Evolutionary conservation across 2,329 filamentous ascomycete genomes (phyloP).

Genomic region (Neofusicoccum kwambonambiense): DNA sequence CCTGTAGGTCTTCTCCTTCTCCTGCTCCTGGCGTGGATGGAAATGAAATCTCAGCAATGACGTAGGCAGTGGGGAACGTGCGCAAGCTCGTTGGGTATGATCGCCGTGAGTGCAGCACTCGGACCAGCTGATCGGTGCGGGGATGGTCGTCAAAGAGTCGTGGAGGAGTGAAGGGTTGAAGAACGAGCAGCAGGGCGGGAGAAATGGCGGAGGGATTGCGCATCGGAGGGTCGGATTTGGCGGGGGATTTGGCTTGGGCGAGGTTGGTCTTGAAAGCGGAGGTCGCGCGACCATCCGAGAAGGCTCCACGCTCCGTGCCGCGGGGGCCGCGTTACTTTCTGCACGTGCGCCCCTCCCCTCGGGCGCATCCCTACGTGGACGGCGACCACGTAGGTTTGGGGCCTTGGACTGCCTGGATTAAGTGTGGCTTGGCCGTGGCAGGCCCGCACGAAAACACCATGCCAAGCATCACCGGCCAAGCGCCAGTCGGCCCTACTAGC

Average conservation of each 20-base stretch:
- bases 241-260: too few relatives aligned
- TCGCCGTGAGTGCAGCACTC: neutral
- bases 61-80: neutral
- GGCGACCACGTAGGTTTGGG: too few relatives aligned
- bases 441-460: too few relatives aligned
- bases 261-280: neutral
- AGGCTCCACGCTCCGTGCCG: neutral
- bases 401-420: too few relatives aligned
- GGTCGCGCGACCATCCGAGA: too few relatives aligned
- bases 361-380: too few relatives aligned
- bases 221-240: neutral
- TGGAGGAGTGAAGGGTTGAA: too few relatives aligned
- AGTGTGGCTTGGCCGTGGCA: too few relatives aligned
- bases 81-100: neutral
- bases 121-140: neutral
- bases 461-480: too few relatives aligned
- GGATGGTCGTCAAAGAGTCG: neutral
- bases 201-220: neutral
- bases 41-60: neutral
- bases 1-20: neutral
- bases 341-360: neutral
- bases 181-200: neutral
- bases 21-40: neutral
- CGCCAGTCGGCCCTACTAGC: too few relatives aligned
- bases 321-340: neutral